Percentiles rank a stretch among this genome's conserved stretches.
Evolutionary conservation across 1,139 yeast genomes (phyloP).

Genomic region (Geotrichum cucujoidarum): DNA sequence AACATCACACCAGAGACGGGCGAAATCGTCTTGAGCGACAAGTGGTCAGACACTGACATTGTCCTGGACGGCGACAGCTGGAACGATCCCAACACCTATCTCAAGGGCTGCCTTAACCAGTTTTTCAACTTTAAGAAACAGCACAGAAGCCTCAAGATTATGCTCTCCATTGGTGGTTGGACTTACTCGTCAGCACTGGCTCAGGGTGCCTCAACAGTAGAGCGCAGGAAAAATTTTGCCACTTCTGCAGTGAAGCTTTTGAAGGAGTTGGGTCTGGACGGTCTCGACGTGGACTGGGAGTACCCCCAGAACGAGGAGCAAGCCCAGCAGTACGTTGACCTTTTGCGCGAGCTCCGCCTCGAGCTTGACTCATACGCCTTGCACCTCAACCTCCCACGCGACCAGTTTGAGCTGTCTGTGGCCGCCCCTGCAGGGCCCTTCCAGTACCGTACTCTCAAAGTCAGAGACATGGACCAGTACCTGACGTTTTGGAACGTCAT

Average conservation of each 20-base stretch:
- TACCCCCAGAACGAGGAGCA: conserved; percentile 56
- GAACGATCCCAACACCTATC: conserved; percentile 22
- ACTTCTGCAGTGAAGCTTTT: conserved; percentile 47
- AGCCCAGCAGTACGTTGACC: conserved; percentile 43
- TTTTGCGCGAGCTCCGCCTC: conserved; percentile 44
- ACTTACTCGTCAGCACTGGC: conserved; percentile 55
- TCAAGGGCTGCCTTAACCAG: conserved; percentile 53
- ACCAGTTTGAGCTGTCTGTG: conserved; percentile 50
- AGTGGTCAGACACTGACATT: conserved; percentile 55
- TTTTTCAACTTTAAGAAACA: conserved; percentile 47
- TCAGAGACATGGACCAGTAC: conserved; percentile 51
- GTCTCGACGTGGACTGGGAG: conserved; percentile 95
- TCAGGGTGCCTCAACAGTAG: conserved; percentile 40
- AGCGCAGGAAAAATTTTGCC: conserved; percentile 47
- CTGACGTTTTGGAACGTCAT: conserved; percentile 76
- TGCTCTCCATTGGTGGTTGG: conserved; percentile 89
- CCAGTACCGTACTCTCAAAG: conserved; percentile 42
- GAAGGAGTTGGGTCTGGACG: conserved; percentile 66
- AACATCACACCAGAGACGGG: conserved; percentile 54
- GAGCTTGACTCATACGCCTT: conserved; percentile 42
- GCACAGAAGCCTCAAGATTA: conserved; percentile 50
- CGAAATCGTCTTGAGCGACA: conserved; percentile 50
- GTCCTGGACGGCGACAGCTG: conserved; percentile 23
- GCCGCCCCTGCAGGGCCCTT: conserved; percentile 72
- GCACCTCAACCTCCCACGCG: conserved; percentile 26